Evolutionary conservation across 129 eudicot species (phyloP), one percentile per base, ranked within the genome.

Genomic region (Flaveria linearis): DNA sequence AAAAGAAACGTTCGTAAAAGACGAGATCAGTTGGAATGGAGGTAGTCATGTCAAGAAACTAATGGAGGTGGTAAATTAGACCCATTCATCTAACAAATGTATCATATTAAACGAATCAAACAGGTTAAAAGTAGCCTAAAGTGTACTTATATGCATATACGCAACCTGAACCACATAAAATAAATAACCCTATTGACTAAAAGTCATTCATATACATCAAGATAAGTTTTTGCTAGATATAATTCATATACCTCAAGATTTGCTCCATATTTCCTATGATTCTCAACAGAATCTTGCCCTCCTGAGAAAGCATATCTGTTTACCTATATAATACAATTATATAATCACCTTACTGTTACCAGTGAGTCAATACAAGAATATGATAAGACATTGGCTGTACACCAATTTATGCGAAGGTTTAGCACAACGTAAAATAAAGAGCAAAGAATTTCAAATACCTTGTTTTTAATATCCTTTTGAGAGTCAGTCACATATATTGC

Each of bases 401-500:
- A 20, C 78, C 69, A 20, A 75, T 39, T 30, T 61, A 49, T 3
- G 36, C 12, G 10, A 77, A 6, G 42, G 14, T 16, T 23, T 42
- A 18, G 25, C 26, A 23, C 22, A 41, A 22, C 22, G 43, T 47
- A 68, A 68, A 11, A 23, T 52, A 25, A 41, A 47, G 47, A 13
- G 25, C 3, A 51, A 15, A 17, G 50, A 20, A 45, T 22, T 73
- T 60, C 42, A 45, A 69, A 72, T 47, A 93, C 97, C 98, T 90
- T 93, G 86, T 82, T 78, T 74, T 87, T 85, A 12, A 93, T 93
- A 69, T 88, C 92, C 72, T 88, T 90, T 9, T 78, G 86, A 64
- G 97, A 83, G 83, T 93, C 98, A 10, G 98, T 93, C 82, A 93
- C 90, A 71, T 90, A 93, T 76, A 90, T 93, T 66, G 98, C 98